These are phyloP conservation scores for Marasmius oreades DNA, from an alignment of 1,284 basidiomycete species.

Conservation along the genomic window DNA sequence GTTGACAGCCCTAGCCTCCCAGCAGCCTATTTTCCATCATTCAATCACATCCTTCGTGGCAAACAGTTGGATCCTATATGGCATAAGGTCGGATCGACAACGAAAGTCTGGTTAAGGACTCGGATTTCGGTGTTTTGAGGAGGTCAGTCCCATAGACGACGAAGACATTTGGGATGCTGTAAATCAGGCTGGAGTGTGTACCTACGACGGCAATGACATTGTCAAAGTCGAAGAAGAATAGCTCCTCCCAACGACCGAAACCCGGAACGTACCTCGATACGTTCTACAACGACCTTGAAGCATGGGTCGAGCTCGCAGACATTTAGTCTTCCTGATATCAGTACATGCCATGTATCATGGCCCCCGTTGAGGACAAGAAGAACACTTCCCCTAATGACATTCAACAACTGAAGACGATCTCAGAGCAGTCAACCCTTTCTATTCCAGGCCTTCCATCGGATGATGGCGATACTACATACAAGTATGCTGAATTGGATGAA, in stretches of 20 bases:
- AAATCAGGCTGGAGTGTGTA: conserved; percentile 52
- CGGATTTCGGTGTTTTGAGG: conserved; percentile 82
- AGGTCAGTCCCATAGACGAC: conserved; percentile 55
- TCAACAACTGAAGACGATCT: conserved; percentile 19
- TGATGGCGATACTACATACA: conserved; percentile 49
- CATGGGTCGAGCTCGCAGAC: conserved; percentile 91
- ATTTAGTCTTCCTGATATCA: conserved; percentile 79
- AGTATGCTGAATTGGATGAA: conserved; percentile 62
- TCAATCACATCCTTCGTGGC: no score
- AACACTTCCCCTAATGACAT: conserved; percentile 17
- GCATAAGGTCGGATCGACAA: conserved; percentile 93
- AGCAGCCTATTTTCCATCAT: no score
- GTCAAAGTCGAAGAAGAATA: conserved; percentile 16
- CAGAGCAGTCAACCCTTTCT: conserved; percentile 58
- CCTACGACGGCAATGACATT: conserved; percentile 16
- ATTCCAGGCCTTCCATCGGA: conserved; percentile 56
- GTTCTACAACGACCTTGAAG: conserved; percentile 90
- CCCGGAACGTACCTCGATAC: conserved; percentile 84
- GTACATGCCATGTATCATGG: conserved; percentile 62
- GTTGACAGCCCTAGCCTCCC: no score
- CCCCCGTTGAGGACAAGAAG: conserved; percentile 33
- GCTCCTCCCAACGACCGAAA: conserved; percentile 25
- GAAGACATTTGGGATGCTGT: conserved; percentile 72
- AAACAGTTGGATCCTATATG: conserved; percentile 37
- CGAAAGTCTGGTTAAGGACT: conserved; percentile 88